phyloP scores from a whole-genome alignment of 768 basidiomycete species.

The Trametes villosa region DNA sequence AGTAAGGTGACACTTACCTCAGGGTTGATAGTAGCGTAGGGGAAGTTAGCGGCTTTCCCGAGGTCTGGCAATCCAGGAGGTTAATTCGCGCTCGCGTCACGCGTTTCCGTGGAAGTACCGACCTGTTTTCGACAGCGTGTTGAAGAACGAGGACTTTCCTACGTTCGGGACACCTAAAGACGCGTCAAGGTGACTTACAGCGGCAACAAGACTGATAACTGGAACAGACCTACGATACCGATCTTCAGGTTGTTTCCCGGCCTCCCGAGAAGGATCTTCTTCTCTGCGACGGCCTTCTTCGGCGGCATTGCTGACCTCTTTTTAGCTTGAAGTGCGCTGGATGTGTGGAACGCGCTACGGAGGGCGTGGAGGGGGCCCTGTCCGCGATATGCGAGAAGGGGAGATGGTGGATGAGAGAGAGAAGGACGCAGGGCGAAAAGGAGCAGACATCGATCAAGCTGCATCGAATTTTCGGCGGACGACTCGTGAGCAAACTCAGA shows the following conservation, averaged over 20 bases:
- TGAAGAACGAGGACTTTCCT: conserved; percentile 99
- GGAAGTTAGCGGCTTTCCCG: conserved; percentile 96
- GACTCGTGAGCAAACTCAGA: conserved; percentile 7
- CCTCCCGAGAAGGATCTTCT: conserved; percentile 85
- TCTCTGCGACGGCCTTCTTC: conserved; percentile 83
- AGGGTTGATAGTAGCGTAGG: conserved; percentile 92
- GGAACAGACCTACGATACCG: conserved; percentile 92
- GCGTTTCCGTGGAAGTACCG: conserved; percentile 28
- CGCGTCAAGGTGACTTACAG: conserved; percentile 8
- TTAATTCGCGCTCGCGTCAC: neutral
- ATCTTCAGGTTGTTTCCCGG: conserved; percentile 98
- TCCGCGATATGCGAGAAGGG: neutral
- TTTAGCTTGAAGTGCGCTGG: conserved; percentile 18
- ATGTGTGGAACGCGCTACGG: conserved; percentile 19
- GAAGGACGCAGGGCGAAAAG: conserved; percentile 15
- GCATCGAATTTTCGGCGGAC: conserved; percentile 31
- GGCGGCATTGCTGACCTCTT: conserved; percentile 86
- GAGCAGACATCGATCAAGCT: conserved; percentile 18
- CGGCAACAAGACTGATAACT: conserved; percentile 15
- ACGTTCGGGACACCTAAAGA: conserved; percentile 89
- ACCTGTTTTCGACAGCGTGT: conserved; percentile 92
- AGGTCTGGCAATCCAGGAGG: conserved; percentile 56
- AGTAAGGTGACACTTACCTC: conserved; percentile 46
- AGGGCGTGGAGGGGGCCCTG: conserved; percentile 2
- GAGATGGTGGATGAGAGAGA: conserved; percentile 7